Evolutionary conservation across 164 flowering plant genomes (phyloP), one percentile per base, ranked within the genome.

Genomic region (Houttuynia cordata): DNA sequence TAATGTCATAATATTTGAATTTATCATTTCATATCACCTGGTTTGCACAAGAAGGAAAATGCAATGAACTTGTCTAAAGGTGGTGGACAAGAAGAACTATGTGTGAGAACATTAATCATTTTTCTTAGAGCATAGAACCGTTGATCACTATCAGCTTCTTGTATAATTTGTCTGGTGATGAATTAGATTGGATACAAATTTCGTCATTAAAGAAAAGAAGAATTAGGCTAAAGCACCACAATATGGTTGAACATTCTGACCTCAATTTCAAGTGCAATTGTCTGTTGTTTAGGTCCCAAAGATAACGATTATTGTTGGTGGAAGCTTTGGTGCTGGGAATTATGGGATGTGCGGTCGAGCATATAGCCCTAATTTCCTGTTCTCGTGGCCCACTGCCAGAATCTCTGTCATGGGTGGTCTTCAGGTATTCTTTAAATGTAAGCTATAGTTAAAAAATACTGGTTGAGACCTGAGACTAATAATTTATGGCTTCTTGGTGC

Each of bases 321-420:
- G 97, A 78, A 91, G 99, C 82, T 94, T 94, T 72, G 99, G 97
- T 67, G 97, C 97, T 68, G 97, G 99, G 67, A 91, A 91, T 58
- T 94, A 91, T 77, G 99, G 97, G 58, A 94, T 94, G 97, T 94
- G 99, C 67, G 96, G 97, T 20, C 97, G 99, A 67, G 97, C 99
- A 56, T 91, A 86, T 64, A 91, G 91, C 75, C 99, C 99, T 40
- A 67, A 85, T 75, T 94, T 94, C 74, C 74, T 94, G 83, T 94
- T 88, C 79, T 76, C 86, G 53, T 94, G 99, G 99, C 97, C 99
- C 22, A 86, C 85, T 71, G 91, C 99, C 25, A 80, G 86, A 76
- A 94, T 94, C 63, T 86, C 91, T 59, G 91, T 91, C 62, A 94
- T 94, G 99, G 99, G 97, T 62, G 97, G 99, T 58, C 75, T 79